These are phyloP conservation scores for Phaeosphaeria sp. DNA, from an alignment of 2,329 filamentous ascomycete species.

Conservation along the genomic window DNA sequence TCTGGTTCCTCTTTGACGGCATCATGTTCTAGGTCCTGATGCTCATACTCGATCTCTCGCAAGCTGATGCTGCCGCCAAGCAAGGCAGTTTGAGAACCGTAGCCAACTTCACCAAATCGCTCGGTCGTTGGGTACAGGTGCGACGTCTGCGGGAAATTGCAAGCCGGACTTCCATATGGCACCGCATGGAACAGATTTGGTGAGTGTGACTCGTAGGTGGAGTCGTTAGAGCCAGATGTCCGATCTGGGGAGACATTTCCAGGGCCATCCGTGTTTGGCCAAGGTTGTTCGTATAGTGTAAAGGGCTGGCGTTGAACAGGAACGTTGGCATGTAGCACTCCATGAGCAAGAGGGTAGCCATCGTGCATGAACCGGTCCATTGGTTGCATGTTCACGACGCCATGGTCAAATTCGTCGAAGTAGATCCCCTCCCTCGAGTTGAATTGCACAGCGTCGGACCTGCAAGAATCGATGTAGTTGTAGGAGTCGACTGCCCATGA, in stretches of 20 bases:
- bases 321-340: slow-evolving; percentile 39
- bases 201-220: slow-evolving; percentile 40
- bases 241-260: slow-evolving; percentile 45
- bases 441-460: slow-evolving; percentile 18
- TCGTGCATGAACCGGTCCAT: slow-evolving; percentile 47
- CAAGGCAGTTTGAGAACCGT: slow-evolving; percentile 13
- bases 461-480: slow-evolving; percentile 17
- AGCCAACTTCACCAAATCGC: slow-evolving; percentile 19
- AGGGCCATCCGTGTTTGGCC: slow-evolving; percentile 24
- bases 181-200: slow-evolving; percentile 25
- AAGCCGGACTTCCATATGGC: slow-evolving; percentile 27
- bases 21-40: slow-evolving; percentile 34
- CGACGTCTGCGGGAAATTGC: slow-evolving; percentile 18
- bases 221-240: slow-evolving; percentile 39
- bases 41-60: slow-evolving; percentile 43
- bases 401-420: slow-evolving; percentile 23
- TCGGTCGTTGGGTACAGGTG: slow-evolving; percentile 28
- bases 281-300: slow-evolving; percentile 27
- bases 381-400: slow-evolving; percentile 31
- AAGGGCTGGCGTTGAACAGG: slow-evolving; percentile 23
- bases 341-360: slow-evolving; percentile 29
- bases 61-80: slow-evolving; percentile 31
- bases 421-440: slow-evolving; percentile 24
- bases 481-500: slow-evolving; percentile 18
- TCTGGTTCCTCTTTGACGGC: slow-evolving; percentile 33